Evolutionary conservation across 257 asterid species (phyloP).

Genomic region (Linderniella brevidens): DNA sequence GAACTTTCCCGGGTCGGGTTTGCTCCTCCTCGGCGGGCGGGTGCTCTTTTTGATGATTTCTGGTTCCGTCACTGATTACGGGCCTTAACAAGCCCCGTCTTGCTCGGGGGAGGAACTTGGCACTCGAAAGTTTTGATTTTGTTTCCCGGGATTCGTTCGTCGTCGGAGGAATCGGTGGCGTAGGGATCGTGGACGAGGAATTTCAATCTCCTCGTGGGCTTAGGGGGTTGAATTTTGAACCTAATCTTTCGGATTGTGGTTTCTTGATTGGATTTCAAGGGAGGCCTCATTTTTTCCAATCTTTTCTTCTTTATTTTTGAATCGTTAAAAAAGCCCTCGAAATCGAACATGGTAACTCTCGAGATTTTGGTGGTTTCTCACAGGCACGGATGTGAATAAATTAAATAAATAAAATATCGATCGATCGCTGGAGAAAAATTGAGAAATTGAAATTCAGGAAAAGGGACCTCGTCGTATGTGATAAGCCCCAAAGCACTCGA

Average conservation of each 20-base stretch:
- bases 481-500: slow-evolving; percentile 74
- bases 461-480: slow-evolving; percentile 46
- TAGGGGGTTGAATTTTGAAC: slow-evolving; percentile 10
- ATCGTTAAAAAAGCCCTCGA: slow-evolving; percentile 11
- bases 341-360: too few species aligned
- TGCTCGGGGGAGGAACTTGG: slow-evolving; percentile 25
- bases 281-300: slow-evolving; percentile 16
- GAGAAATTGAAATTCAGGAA: slow-evolving; percentile 43
- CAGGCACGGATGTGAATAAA: background rate
- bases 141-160: slow-evolving; percentile 23
- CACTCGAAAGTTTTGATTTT: slow-evolving; percentile 31
- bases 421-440: slow-evolving; percentile 12
- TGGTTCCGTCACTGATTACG: slow-evolving; percentile 43
- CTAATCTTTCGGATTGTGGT: slow-evolving; percentile 11
- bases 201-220: slow-evolving; percentile 29
- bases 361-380: too few species aligned
- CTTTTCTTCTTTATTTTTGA: slow-evolving; percentile 16
- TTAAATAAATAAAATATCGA: background rate
- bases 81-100: slow-evolving; percentile 16
- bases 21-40: slow-evolving; percentile 5
- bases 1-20: slow-evolving; percentile 20
- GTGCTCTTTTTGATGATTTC: slow-evolving; percentile 13
- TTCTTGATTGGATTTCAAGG: slow-evolving; percentile 10
- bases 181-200: slow-evolving; percentile 55
- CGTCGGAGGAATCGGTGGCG: slow-evolving; percentile 84